Evolutionary conservation across 2,329 filamentous ascomycete species (phyloP), one percentile per base, ranked within the genome.

Genomic region (Colletotrichum siamense): DNA sequence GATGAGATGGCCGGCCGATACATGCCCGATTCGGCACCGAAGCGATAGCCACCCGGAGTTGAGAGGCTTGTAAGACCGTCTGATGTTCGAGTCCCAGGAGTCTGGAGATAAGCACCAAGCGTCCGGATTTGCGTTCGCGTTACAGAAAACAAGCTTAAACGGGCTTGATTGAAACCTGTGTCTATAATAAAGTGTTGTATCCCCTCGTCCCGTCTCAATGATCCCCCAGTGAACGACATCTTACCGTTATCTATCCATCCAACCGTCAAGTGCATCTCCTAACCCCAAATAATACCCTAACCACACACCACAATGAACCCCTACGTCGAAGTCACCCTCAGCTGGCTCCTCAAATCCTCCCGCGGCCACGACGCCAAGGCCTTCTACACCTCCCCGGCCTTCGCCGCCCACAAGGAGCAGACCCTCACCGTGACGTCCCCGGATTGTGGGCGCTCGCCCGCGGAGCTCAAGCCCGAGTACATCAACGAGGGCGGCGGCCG

Each of bases 361-460:
- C 85, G 81, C 67, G 84, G 83, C 49, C 84, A 81, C 39, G 86
- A 87, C 69, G 83, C 78, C 49, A 86, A 85, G 77, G 81, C 81
- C 59, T 87, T 88, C 79, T 82, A 80, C 78, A 84, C 80, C 12
- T 76, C 73, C 22, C 81, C 85, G 3, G 85, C 85, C 16, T 86
- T 88, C 73, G 78, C 81, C 16, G 74, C 78, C 8, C 78, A 81
- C 67, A 79, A 81, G 3, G 81, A 84, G 39, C 85, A 83, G 15
- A 86, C 84, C n/a, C 81, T 88, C 64, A 70, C 77, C 39, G 78
- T 88, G 44, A 83, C 80, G 9, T 87, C 85, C 18, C 85, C 85
- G 16, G 86, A 87, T 68, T 84, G 85, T 78, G 87, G 86, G 10
- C 77, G 79, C n/a, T 83, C 82, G 18, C 82, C 83, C 32, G 82